These are phyloP conservation scores for Carpinus fangiana DNA, from an alignment of 306 rosid species.

Conservation along the genomic window DNA sequence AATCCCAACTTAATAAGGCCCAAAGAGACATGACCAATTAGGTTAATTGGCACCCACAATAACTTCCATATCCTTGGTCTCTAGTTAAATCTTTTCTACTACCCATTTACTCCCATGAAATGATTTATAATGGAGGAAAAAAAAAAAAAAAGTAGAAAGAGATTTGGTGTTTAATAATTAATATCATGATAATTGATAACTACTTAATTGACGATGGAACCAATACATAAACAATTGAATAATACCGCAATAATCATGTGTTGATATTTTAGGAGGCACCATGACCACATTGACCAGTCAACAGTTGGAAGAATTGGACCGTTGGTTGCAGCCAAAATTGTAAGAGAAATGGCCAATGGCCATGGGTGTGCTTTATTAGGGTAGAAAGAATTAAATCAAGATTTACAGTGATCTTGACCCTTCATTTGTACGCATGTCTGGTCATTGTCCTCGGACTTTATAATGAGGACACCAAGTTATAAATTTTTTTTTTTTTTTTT, in stretches of 20 bases:
- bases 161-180: background rate
- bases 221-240: background rate
- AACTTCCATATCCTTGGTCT: background rate
- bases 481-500: too few species aligned
- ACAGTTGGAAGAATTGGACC: slow-evolving; percentile 22
- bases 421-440: slow-evolving; percentile 34
- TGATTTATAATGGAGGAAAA: background rate
- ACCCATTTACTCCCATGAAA: too few species aligned
- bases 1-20: too few species aligned
- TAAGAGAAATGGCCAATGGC: background rate
- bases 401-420: slow-evolving; percentile 30
- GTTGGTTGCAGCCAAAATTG: background rate
- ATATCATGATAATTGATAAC: too few species aligned
- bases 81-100: too few species aligned
- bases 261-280: background rate
- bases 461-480: slow-evolving; percentile 22
- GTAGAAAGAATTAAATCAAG: slow-evolving; percentile 22
- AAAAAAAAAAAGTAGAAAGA: too few species aligned
- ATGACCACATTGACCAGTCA: background rate
- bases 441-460: slow-evolving; percentile 28
- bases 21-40: too few species aligned
- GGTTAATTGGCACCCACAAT: too few species aligned
- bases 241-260: slow-evolving; percentile 4
- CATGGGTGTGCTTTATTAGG: background rate
- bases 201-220: background rate